Percentiles rank a stretch among this genome's conserved stretches.
Evolutionary conservation across 2,329 filamentous ascomycete genomes (phyloP).

Genomic region (Stylonectria norvegica): DNA sequence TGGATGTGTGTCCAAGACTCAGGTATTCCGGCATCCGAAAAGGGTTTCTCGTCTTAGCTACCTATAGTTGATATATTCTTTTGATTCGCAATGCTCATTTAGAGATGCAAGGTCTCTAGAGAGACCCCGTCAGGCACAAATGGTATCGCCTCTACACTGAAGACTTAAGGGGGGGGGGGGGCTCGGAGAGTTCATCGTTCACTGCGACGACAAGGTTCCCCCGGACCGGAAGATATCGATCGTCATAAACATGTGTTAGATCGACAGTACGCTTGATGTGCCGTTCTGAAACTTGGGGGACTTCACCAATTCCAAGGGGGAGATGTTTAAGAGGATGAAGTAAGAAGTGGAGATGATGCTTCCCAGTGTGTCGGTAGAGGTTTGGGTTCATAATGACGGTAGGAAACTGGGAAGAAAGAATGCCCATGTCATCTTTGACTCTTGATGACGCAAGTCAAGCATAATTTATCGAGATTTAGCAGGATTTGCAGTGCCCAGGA

Average conservation of each 20-base stretch:
- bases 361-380: constrained; percentile 1
- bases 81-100: too few species aligned
- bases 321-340: constrained; percentile 1
- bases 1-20: not conserved
- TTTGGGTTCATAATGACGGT: constrained; percentile 1
- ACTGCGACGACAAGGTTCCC: constrained; percentile 5
- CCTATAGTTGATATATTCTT: not conserved
- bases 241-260: not conserved
- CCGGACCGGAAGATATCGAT: constrained; percentile 1
- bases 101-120: constrained; percentile 7
- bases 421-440: not conserved
- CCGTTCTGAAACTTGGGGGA: not conserved
- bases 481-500: too few species aligned
- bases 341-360: constrained; percentile 4
- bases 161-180: constrained; percentile 1
- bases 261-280: constrained; percentile 1
- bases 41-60: not conserved
- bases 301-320: not conserved
- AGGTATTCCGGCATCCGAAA: constrained; percentile 2
- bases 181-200: not conserved
- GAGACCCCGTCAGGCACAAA: not conserved
- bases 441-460: too few species aligned
- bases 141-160: constrained; percentile 1
- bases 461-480: too few species aligned
- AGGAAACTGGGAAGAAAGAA: constrained; percentile 3